Evolutionary conservation across 257 asterid species (phyloP), one percentile per base, ranked within the genome.

Genomic region (Eucommia ulmoides): DNA sequence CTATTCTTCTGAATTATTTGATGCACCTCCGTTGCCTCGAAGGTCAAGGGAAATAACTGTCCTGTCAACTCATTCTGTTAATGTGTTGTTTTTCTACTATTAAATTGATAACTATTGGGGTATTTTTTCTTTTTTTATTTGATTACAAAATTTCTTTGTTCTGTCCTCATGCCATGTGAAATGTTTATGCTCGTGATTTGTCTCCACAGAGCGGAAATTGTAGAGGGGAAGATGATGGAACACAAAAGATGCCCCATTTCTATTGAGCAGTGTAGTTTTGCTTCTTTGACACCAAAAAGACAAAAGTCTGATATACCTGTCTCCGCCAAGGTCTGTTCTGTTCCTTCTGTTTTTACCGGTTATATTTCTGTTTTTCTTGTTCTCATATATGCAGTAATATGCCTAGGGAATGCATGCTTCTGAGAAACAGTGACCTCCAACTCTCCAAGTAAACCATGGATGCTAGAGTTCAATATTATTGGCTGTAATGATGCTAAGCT

Each of bases 161-260:
- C n/a, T n/a, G n/a, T n/a, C n/a, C n/a, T n/a, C n/a, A n/a, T n/a
- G n/a, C n/a, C n/a, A n/a, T n/a, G n/a, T n/a, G n/a, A n/a, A n/a
- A n/a, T n/a, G n/a, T n/a, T 29, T 55, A 33, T 58, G 15, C 59
- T 60, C 49, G 52, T 24, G 18, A n/a, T 55, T 41, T 25, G 5
- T 45, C 22, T 55, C 24, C 46, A 56, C 70, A 19, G 54, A 62
- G 62, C 55, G 45, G 50, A 52, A 60, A 22, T 23, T 21, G 22
- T 24, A 44, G 65, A 49, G 53, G 56, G 15, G 18, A 75, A 73
- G 72, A 88, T 80, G 94, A 82, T 88, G 88, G 88, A 80, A 65
- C 96, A 82, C 48, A 84, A 88, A 46, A 64, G 88, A 67, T 67
- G 80, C 66, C 76, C 69, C 0, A 22, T 78, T 57, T 54, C 94